Conservation (phyloP, 164 flowering plant genomes). For the Brasenia schreberi region DNA sequence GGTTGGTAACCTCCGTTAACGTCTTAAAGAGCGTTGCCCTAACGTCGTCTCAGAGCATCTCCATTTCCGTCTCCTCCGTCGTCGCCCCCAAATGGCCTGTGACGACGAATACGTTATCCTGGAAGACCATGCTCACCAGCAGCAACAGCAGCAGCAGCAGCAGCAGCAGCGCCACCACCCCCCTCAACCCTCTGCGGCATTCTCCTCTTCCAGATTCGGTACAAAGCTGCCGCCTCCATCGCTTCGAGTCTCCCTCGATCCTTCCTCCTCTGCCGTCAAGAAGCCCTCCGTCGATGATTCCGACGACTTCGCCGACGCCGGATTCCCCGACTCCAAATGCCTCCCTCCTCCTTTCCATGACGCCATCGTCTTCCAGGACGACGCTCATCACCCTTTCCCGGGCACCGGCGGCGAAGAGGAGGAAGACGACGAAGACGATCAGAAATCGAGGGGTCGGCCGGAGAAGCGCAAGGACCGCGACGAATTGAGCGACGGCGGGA, state of each 20-base stretch:
- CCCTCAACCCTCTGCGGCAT: slow-evolving; percentile 8
- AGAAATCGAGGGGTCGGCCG: neutral
- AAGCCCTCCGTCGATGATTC: slow-evolving; percentile 16
- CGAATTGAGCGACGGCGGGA: slow-evolving; percentile 41
- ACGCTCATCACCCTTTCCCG: slow-evolving; percentile 21
- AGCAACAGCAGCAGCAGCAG: slow-evolving; percentile 2
- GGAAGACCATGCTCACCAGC: slow-evolving; percentile 1
- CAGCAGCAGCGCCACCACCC: slow-evolving; percentile 6
- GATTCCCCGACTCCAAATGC: slow-evolving; percentile 12
- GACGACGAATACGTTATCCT: neutral
- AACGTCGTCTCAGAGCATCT: slow-evolving; percentile 34
- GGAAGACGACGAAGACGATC: slow-evolving; percentile 1
- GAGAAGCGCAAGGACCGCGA: slow-evolving; percentile 15
- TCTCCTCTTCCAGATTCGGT: slow-evolving; percentile 6
- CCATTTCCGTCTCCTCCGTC: neutral
- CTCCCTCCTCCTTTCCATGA: slow-evolving; percentile 9
- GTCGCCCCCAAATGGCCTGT: neutral
- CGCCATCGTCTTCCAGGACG: slow-evolving; percentile 1
- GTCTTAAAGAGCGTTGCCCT: slow-evolving; percentile 9
- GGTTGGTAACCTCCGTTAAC: slow-evolving; percentile 20
- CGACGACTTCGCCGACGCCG: slow-evolving; percentile 20
- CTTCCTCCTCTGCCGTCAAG: slow-evolving; percentile 6
- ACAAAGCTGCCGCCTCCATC: slow-evolving; percentile 2
- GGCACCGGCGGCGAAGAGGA: slow-evolving; percentile 16
- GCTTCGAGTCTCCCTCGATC: slow-evolving; percentile 3